These are phyloP conservation scores for Penicillium sclerotiorum DNA, from an alignment of 2,329 filamentous ascomycete genomes.

Conservation along the genomic window DNA sequence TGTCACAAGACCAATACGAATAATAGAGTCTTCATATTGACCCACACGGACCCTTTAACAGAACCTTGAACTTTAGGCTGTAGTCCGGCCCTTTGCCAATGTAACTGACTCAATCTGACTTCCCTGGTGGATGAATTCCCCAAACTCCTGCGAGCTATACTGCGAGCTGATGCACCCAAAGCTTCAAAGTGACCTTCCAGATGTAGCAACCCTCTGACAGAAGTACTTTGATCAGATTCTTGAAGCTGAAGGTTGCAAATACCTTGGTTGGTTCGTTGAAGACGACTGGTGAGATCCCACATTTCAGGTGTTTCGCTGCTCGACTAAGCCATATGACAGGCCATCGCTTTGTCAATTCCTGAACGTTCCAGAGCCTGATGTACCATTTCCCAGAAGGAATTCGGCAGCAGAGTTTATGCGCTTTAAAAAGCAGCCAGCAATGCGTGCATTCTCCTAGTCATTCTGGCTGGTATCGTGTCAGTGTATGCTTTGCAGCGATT, in stretches of 20 bases:
- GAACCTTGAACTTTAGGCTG: no score
- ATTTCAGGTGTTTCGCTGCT: neutral
- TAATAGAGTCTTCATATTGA: no score
- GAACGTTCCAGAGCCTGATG: neutral
- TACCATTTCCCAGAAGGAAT: neutral
- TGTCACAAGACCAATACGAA: no score
- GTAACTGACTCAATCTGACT: conserved; percentile 31
- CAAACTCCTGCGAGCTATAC: neutral
- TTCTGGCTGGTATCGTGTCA: neutral
- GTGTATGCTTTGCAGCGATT: neutral
- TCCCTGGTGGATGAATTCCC: neutral
- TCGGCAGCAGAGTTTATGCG: neutral
- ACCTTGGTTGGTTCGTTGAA: neutral
- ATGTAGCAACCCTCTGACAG: neutral
- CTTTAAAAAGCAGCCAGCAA: neutral
- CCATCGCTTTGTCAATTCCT: neutral
- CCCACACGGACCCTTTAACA: no score
- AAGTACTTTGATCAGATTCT: neutral
- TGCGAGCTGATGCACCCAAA: neutral
- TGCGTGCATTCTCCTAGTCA: neutral
- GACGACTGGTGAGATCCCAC: neutral
- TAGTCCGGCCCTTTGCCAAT: no score
- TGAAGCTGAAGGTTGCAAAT: neutral
- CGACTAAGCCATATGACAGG: neutral
- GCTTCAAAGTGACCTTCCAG: neutral